A percentile compares a stretch with the other conserved stretches of the same genome.
These are phyloP conservation scores for Thymus mandschuricus DNA, from an alignment of 257 asterid genomes.

Conservation along the genomic window DNA sequence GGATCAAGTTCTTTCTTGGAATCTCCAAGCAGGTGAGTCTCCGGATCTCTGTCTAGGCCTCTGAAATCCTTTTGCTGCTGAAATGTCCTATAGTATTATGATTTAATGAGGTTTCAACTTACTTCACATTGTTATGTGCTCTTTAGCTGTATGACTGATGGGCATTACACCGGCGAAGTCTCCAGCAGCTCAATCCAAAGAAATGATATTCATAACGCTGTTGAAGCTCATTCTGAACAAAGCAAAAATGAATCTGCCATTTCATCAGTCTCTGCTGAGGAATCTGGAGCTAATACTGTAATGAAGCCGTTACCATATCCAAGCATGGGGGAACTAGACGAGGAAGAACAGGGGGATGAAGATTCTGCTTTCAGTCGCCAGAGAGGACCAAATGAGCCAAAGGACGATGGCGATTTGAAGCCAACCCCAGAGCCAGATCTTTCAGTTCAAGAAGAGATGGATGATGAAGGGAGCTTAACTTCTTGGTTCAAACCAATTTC, in stretches of 20 bases:
- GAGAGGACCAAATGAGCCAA: slow-evolving; percentile 33
- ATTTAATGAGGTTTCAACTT: slow-evolving; percentile 13
- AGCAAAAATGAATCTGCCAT: slow-evolving; percentile 43
- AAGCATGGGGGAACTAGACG: slow-evolving; percentile 55
- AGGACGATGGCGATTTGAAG: slow-evolving; percentile 31
- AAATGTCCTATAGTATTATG: neutral
- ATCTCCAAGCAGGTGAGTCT: slow-evolving; percentile 69
- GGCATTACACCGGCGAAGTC: slow-evolving; percentile 35
- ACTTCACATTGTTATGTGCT: slow-evolving; percentile 20
- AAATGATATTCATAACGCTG: slow-evolving; percentile 33
- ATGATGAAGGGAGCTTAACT: slow-evolving; percentile 56
- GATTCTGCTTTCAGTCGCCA: slow-evolving; percentile 35
- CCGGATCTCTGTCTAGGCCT: slow-evolving; percentile 21
- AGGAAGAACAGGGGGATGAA: slow-evolving; percentile 45
- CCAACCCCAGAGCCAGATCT: slow-evolving; percentile 36
- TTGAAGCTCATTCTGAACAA: slow-evolving; percentile 34
- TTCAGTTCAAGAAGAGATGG: slow-evolving; percentile 41
- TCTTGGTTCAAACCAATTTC: slow-evolving; percentile 64
- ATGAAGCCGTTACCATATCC: slow-evolving; percentile 62
- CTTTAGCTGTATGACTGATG: slow-evolving; percentile 62
- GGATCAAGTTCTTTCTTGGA: slow-evolving; percentile 45
- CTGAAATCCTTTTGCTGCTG: slow-evolving; percentile 24
- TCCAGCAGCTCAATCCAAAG: slow-evolving; percentile 38
- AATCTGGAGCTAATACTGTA: slow-evolving; percentile 32
- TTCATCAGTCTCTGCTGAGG: slow-evolving; percentile 55